phyloP scores from a whole-genome alignment of 148 eudicot genomes.

The Dianthus caryophyllus region DNA sequence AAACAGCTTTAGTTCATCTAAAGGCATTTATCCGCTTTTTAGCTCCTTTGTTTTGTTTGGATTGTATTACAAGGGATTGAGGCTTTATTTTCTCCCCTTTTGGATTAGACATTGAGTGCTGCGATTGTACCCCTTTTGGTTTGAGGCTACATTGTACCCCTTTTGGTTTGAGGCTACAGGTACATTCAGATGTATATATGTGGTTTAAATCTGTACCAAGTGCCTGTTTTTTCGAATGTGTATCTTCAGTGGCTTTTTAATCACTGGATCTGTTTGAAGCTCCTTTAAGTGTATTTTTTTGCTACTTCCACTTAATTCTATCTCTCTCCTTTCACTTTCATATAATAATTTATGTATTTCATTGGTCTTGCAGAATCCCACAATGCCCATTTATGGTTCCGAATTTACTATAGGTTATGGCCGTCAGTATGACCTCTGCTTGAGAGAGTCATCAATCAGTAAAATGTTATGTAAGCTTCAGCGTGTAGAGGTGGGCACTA shows the following conservation, averaged over 20 bases:
- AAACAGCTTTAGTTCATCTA: too few species aligned
- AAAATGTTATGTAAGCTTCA: conserved; percentile 71
- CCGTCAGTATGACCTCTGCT: conserved; percentile 63
- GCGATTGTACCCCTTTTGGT: not conserved
- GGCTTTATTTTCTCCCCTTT: not conserved
- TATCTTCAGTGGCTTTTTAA: not conserved
- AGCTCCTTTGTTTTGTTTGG: too few species aligned
- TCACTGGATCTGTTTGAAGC: not conserved
- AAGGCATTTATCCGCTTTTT: too few species aligned
- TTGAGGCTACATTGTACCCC: not conserved
- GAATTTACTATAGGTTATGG: conserved; percentile 80
- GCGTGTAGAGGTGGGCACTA: conserved; percentile 48
- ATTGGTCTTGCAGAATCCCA: conserved; percentile 47
- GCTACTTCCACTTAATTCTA: too few species aligned
- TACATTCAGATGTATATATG: too few species aligned
- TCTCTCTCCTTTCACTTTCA: not conserved
- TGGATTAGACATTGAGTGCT: not conserved
- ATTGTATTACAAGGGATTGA: too few species aligned
- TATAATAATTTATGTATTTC: not conserved
- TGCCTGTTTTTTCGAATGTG: too few species aligned
- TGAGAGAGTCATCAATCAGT: conserved; percentile 61
- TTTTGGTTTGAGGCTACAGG: not conserved
- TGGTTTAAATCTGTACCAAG: too few species aligned
- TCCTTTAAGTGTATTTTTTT: not conserved
- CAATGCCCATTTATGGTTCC: conserved; percentile 42